Evolutionary conservation across 1,284 basidiomycete genomes (phyloP).

Genomic region (Schizophyllum amplum): DNA sequence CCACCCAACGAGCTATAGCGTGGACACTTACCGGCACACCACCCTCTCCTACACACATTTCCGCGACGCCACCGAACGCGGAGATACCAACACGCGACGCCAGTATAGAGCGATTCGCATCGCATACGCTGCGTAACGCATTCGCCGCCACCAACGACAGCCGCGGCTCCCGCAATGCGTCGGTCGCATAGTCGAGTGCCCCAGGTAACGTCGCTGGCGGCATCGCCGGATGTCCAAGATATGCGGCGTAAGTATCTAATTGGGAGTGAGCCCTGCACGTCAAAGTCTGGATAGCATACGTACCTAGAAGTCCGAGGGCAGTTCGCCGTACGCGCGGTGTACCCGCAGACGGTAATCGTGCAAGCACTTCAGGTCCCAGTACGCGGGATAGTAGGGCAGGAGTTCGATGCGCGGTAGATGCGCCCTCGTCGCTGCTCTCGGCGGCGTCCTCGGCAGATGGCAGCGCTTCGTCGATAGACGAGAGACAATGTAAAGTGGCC

Average conservation of each 20-base stretch:
- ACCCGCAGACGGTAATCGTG: slow-evolving; percentile 55
- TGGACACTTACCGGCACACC: slow-evolving; percentile 54
- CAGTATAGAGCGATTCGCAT: slow-evolving; percentile 73
- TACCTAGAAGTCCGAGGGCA: slow-evolving; percentile 64
- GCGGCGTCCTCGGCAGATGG: slow-evolving; percentile 49
- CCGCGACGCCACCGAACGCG: slow-evolving; percentile 53
- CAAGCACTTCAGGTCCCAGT: slow-evolving; percentile 65
- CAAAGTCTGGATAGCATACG: slow-evolving; percentile 12
- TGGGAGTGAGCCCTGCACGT: not conserved
- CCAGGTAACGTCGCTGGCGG: slow-evolving; percentile 6
- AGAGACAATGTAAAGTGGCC: slow-evolving; percentile 76
- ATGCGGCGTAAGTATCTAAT: slow-evolving; percentile 62
- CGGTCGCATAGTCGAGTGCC: slow-evolving; percentile 2
- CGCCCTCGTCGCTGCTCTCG: not conserved
- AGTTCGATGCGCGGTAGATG: slow-evolving; percentile 19
- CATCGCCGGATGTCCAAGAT: slow-evolving; percentile 6
- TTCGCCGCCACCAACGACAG: slow-evolving; percentile 58
- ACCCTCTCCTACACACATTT: slow-evolving; percentile 69
- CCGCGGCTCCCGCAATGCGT: not conserved
- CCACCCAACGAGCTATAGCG: not conserved
- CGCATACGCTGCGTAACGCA: slow-evolving; percentile 77
- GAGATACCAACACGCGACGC: slow-evolving; percentile 61
- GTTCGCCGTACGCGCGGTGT: slow-evolving; percentile 65
- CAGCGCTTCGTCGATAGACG: slow-evolving; percentile 80
- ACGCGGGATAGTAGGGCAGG: slow-evolving; percentile 49